Base-by-base conservation (phyloP, 306 rosid genomes). In the Senna siamea region DNA sequence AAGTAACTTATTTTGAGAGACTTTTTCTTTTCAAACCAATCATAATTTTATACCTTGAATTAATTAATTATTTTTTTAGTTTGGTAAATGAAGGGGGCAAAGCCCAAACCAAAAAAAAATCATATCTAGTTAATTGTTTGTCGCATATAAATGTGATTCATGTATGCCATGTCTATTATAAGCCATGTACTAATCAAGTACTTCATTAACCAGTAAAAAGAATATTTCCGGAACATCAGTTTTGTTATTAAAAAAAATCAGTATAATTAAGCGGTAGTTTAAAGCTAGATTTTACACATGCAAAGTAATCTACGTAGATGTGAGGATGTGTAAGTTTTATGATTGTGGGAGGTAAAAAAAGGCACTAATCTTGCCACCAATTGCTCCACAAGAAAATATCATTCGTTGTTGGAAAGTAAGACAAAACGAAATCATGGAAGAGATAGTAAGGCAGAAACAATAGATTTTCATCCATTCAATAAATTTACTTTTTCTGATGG, bases 301-400 rank as follows among this genome's bases (percentile, higher is more conserved):
- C n/a, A n/a, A n/a, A n/a, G n/a, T n/a, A n/a, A n/a, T n/a, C n/a
- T n/a, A n/a, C n/a, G n/a, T n/a, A n/a, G n/a, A n/a, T n/a, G n/a
- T n/a, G n/a, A n/a, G n/a, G n/a, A n/a, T n/a, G n/a, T n/a, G n/a
- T n/a, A n/a, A n/a, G n/a, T n/a, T n/a, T n/a, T n/a, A 73, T 63
- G 62, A 67, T 52, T 43, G 84, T 59, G 53, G 85, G 56, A 61
- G 76, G 74, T 81, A 65, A 72, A 73, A 54, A 81, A 77, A 66
- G 68, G 67, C 78, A 80, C 74, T 26, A 83, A 74, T 81, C 69
- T 62, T 77, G 80, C 87, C 85, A 85, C 84, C 76, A 72, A 84
- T 82, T 61, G 80, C 84, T 59, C 80, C 85, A 59, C 76, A 46
- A 82, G 75, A 73, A 63, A 76, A 40, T 78, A 72, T 34, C 76